These are phyloP conservation scores for Mimosa bimucronata DNA, from an alignment of 306 rosid genomes.

Conservation along the genomic window DNA sequence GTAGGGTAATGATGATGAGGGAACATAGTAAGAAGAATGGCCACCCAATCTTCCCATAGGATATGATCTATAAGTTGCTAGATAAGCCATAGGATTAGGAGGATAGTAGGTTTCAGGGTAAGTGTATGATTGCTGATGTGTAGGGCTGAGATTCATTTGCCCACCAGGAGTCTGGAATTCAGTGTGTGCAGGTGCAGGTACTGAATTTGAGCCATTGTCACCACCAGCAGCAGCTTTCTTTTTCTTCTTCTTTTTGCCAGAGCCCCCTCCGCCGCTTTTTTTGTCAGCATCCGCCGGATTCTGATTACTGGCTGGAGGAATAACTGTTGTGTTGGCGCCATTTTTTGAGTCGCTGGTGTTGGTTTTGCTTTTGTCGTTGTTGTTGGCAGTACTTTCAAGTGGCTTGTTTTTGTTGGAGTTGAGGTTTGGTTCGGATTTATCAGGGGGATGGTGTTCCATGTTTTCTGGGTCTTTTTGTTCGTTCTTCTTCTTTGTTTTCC, in stretches of 20 bases:
- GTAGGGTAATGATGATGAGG: conserved; percentile 43
- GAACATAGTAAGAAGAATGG: conserved; percentile 42
- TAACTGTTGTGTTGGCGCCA: conserved; percentile 34
- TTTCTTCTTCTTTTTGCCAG: conserved; percentile 62
- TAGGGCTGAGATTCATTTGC: conserved; percentile 46
- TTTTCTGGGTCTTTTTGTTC: conserved; percentile 43
- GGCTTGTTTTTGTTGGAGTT: conserved; percentile 42
- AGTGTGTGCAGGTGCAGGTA: conserved; percentile 43
- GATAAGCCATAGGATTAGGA: conserved; percentile 31
- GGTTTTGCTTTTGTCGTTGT: conserved; percentile 15
- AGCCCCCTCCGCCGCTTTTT: conserved; percentile 36
- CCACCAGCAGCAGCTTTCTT: conserved; percentile 38
- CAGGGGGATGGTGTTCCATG: conserved; percentile 20
- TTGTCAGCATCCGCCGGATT: conserved; percentile 16
- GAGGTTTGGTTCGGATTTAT: conserved; percentile 33
- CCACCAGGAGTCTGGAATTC: conserved; percentile 48
- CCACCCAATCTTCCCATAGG: conserved; percentile 50
- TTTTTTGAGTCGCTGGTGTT: conserved; percentile 37
- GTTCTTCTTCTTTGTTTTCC: conserved; percentile 43
- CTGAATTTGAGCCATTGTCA: conserved; percentile 21
- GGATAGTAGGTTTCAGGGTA: conserved; percentile 44
- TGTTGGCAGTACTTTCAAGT: conserved; percentile 37
- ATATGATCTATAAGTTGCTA: conserved; percentile 42
- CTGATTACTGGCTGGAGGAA: conserved; percentile 26
- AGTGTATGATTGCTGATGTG: conserved; percentile 43